Evolutionary conservation across 2,329 filamentous ascomycete genomes (phyloP).

Genomic region (Colletotrichum lini): DNA sequence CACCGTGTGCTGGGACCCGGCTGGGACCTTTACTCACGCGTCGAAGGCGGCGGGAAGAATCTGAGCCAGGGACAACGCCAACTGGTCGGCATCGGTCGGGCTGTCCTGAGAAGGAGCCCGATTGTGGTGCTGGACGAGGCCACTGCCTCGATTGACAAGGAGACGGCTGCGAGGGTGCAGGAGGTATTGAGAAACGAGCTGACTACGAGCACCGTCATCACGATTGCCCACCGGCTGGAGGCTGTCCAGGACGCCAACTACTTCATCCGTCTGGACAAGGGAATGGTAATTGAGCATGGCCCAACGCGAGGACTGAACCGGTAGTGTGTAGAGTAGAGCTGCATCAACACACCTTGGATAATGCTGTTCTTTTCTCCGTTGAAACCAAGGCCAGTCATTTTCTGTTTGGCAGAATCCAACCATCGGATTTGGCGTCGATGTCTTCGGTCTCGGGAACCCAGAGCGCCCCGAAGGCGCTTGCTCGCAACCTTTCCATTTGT

Average conservation of each 20-base stretch:
- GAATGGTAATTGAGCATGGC: constrained; percentile 65
- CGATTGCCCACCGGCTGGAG: constrained; percentile 76
- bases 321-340: constrained; percentile 4
- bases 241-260: constrained; percentile 73
- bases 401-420: neutral
- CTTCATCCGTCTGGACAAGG: constrained; percentile 67
- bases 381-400: neutral
- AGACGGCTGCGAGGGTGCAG: constrained; percentile 72
- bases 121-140: constrained; percentile 76
- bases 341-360: neutral
- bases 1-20: constrained; percentile 69
- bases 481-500: too few species aligned
- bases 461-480: neutral
- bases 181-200: constrained; percentile 70
- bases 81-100: constrained; percentile 72
- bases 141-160: constrained; percentile 73
- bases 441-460: neutral
- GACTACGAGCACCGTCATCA: constrained; percentile 71
- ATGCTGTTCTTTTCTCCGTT: too few species aligned
- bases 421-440: neutral
- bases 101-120: constrained; percentile 71
- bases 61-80: constrained; percentile 75
- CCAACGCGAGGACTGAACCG: constrained; percentile 48
- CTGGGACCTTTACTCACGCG: constrained; percentile 64
- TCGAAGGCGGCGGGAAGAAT: constrained; percentile 74